phyloP scores from a whole-genome alignment of 768 basidiomycete genomes.

The Tylopilus sp. region DNA sequence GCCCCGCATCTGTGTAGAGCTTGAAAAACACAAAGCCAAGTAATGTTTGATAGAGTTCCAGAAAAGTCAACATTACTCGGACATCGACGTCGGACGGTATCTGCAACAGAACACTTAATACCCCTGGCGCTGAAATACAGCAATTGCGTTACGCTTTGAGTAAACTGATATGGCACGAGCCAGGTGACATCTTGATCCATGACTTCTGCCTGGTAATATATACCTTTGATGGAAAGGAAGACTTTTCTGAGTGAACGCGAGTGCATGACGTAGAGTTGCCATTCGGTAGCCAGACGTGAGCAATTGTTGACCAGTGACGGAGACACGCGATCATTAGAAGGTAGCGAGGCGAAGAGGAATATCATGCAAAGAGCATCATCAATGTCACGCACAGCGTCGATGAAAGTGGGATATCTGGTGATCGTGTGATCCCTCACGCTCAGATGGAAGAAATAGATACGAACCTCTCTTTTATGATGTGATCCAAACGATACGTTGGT shows the following conservation, averaged over 20 bases:
- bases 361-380: slow-evolving; percentile 97
- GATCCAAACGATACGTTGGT: slow-evolving; percentile 88
- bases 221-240: slow-evolving; percentile 95
- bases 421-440: slow-evolving; percentile 7
- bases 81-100: slow-evolving; percentile 95
- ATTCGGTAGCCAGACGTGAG: slow-evolving; percentile 85
- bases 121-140: not conserved
- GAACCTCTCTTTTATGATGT: slow-evolving; percentile 97
- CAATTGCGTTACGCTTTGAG: slow-evolving; percentile 68
- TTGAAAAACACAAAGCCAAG: slow-evolving; percentile 97
- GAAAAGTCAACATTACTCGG: slow-evolving; percentile 95
- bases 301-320: slow-evolving; percentile 88
- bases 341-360: slow-evolving; percentile 88
- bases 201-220: slow-evolving; percentile 96
- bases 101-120: slow-evolving; percentile 38
- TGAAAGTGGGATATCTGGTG: slow-evolving; percentile 90
- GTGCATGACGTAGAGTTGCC: slow-evolving; percentile 95
- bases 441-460: not conserved
- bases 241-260: slow-evolving; percentile 80
- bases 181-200: slow-evolving; percentile 92
- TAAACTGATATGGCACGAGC: slow-evolving; percentile 97
- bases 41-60: slow-evolving; percentile 96
- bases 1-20: slow-evolving; percentile 90
- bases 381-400: slow-evolving; percentile 92
- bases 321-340: slow-evolving; percentile 79